Percentiles rank a stretch among this genome's conserved stretches.
These are phyloP conservation scores for Cordyceps militaris DNA, from an alignment of 2,329 filamentous ascomycete species.

Conservation along the genomic window DNA sequence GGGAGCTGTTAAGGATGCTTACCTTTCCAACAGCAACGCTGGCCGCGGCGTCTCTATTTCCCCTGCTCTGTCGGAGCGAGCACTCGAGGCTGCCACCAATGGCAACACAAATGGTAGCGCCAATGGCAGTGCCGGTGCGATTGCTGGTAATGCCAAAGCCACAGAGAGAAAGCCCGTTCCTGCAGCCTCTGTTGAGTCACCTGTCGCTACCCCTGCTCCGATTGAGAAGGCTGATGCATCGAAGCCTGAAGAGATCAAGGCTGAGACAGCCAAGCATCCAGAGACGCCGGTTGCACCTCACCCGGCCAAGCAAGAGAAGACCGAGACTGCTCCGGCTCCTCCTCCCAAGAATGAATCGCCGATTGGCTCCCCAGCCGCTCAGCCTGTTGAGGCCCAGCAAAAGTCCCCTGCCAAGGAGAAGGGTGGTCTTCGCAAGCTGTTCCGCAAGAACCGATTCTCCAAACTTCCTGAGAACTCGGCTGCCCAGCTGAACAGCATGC, in stretches of 20 bases:
- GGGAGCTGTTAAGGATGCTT: constrained; percentile 76
- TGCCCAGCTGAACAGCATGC: constrained; percentile 44
- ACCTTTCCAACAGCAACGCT: constrained; percentile 65
- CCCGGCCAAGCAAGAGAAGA: neutral
- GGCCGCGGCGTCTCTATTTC: constrained; percentile 53
- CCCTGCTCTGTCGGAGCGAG: constrained; percentile 28
- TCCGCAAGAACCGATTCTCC: constrained; percentile 55
- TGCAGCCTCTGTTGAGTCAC: neutral
- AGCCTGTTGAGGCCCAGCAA: constrained; percentile 1
- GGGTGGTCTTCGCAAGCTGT: constrained; percentile 57
- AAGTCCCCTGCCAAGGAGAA: constrained; percentile 30
- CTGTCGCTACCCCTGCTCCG: neutral
- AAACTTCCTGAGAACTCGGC: constrained; percentile 50
- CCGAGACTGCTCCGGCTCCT: constrained; percentile 10
- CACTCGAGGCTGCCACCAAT: constrained; percentile 18
- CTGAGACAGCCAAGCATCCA: neutral
- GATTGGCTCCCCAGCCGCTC: constrained; percentile 22
- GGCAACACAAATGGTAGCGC: constrained; percentile 17
- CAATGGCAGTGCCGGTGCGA: no score
- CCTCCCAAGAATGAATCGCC: constrained; percentile 21
- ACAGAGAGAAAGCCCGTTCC: neutral
- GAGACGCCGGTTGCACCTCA: neutral
- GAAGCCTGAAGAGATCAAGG: neutral
- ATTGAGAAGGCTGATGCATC: neutral
- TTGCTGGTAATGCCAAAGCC: constrained; percentile 1